These are phyloP conservation scores for Aegle marmelos DNA, from an alignment of 345 rosid genomes.

Conservation along the genomic window DNA sequence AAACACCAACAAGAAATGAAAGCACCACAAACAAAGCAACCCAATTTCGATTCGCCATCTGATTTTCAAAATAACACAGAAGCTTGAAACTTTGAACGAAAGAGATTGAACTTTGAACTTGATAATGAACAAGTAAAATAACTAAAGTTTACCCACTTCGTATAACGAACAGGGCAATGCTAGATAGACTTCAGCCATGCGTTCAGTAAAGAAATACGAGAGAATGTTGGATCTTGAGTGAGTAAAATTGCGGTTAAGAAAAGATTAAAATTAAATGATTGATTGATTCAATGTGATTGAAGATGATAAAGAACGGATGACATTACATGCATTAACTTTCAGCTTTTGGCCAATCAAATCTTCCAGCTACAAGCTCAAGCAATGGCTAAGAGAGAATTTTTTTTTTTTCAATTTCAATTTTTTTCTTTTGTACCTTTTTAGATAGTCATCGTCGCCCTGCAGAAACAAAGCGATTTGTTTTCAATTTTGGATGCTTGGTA, in stretches of 20 bases:
- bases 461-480: not conserved
- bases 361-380: not conserved
- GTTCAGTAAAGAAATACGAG: not conserved
- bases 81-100: not conserved
- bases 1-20: constrained; percentile 31
- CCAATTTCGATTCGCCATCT: constrained; percentile 36
- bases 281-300: not conserved
- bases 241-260: not conserved
- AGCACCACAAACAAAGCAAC: constrained; percentile 25
- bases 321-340: not conserved
- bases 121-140: not conserved
- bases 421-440: not conserved
- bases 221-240: not conserved
- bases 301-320: not conserved
- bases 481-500: not conserved
- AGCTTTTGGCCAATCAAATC: not conserved
- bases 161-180: not conserved
- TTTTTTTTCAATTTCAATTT: no score
- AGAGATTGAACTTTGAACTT: not conserved
- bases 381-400: not conserved
- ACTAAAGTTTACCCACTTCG: not conserved
- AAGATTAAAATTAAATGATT: not conserved
- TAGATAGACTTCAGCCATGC: not conserved
- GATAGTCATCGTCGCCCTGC: not conserved
- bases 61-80: constrained; percentile 5